Evolutionary conservation across 768 basidiomycete species (phyloP), one percentile per base, ranked within the genome.

Genomic region (Lentinula sp.): DNA sequence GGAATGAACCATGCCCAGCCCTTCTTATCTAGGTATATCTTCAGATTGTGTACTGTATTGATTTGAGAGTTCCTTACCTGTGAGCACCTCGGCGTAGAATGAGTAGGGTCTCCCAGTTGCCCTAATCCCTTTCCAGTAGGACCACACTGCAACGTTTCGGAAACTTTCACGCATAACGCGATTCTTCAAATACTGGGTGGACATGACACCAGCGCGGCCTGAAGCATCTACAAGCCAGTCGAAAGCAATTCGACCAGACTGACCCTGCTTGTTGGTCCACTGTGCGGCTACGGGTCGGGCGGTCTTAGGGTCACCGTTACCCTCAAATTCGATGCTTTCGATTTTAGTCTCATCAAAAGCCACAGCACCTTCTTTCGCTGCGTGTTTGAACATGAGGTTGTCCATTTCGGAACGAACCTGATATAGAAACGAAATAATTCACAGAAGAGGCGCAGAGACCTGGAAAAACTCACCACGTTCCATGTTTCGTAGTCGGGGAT

Each of bases 141-240:
- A 89, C 90, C 90, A 91, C 20, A 87, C 76, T 3, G 89, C 90
- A 10, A 90, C 77, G 65, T 91, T 91, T 66, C 83, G 85, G 58
- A 91, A 68, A 6, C 85, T 84, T 46, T 81, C 78, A 60, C 89
- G 90, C 68, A 82, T 85, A 62, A 79, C 82, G 43, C 90, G 78
- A 67, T 87, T 88, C 68, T 85, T 86, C 33, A 90, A 71, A 66
- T 91, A 90, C 50, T 77, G 80, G 10, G 82, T 84, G 8, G 87
- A 89, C 73, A 91, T 76, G 56, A 91, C 66, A 0, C 90, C 90
- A 1, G 81, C 76, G 16, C 90, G 81, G 39, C 90, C 90, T 13
- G 85, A 85, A 9, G 89, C 90, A 68, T 91, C 90, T 18, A 91
- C 79, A 36, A 91, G 70, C 65, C 85, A 84, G 51, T 83, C 81